Evolutionary conservation across 1,284 basidiomycete genomes (phyloP).

Genomic region (Sanghuangporus weigelae): DNA sequence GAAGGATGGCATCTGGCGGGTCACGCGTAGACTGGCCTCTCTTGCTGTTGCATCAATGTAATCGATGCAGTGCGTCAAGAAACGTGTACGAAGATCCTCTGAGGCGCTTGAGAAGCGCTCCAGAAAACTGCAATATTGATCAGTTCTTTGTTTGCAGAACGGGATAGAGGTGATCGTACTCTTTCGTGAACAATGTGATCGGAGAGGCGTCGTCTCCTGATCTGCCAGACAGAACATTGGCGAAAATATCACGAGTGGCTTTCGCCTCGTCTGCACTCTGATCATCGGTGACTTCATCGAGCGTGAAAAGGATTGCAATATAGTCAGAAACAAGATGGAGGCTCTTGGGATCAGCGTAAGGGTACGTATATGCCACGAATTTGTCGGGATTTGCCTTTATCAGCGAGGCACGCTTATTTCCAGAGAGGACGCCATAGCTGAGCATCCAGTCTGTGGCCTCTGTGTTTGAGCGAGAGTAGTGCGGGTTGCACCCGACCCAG

Average conservation of each 20-base stretch:
- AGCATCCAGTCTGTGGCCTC: conserved; percentile 60
- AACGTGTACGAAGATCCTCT: conserved; percentile 3
- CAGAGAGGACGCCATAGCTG: conserved; percentile 51
- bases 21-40: not conserved
- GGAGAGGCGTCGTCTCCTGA: conserved; percentile 49
- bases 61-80: not conserved
- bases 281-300: conserved; percentile 67
- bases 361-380: conserved; percentile 56
- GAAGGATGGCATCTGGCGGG: conserved; percentile 19
- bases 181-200: conserved; percentile 24
- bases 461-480: conserved; percentile 28
- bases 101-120: not conserved
- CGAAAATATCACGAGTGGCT: conserved; percentile 37
- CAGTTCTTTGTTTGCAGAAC: not conserved
- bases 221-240: conserved; percentile 46
- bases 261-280: conserved; percentile 49
- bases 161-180: conserved; percentile 1
- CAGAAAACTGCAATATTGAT: conserved; percentile 1
- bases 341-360: conserved; percentile 50
- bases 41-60: not conserved
- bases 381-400: conserved; percentile 54
- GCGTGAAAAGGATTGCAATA: conserved; percentile 59
- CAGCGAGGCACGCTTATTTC: conserved; percentile 55
- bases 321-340: conserved; percentile 60
- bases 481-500: conserved; percentile 35